Conservation (phyloP, 768 basidiomycete species). For the Cubamyces sp. region DNA sequence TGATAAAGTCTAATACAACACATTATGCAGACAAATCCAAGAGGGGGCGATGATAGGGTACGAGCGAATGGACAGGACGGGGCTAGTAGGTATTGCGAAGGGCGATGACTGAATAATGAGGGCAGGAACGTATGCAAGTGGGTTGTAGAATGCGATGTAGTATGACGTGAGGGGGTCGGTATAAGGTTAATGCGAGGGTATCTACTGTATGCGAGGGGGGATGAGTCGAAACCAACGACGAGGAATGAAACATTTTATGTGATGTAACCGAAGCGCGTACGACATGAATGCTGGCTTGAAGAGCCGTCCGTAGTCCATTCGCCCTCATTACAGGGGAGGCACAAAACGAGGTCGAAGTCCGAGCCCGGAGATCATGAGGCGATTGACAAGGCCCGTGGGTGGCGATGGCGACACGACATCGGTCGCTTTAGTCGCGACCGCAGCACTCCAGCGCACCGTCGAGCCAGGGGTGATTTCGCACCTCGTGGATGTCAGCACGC, state of each 20-base stretch:
- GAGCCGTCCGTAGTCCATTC: slow-evolving; percentile 4
- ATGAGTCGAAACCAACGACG: not conserved
- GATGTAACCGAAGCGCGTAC: slow-evolving; percentile 3
- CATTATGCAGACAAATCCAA: slow-evolving; percentile 16
- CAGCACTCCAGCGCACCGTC: slow-evolving; percentile 36
- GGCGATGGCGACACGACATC: not conserved
- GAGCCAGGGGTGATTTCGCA: slow-evolving; percentile 88
- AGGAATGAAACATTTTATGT: slow-evolving; percentile 14
- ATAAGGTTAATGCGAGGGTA: slow-evolving; percentile 21
- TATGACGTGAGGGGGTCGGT: slow-evolving; percentile 5
- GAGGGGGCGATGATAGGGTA: slow-evolving; percentile 1
- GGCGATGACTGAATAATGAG: not conserved
- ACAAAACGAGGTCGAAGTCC: not conserved
- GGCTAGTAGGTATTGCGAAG: not conserved
- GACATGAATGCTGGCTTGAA: slow-evolving; percentile 11
- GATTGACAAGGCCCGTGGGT: not conserved
- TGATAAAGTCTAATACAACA: slow-evolving; percentile 9
- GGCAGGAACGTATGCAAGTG: slow-evolving; percentile 15
- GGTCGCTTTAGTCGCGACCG: slow-evolving; percentile 19
- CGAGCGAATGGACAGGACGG: slow-evolving; percentile 8
- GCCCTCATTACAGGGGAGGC: not conserved
- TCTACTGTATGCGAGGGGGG: slow-evolving; percentile 10
- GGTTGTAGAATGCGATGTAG: slow-evolving; percentile 14
- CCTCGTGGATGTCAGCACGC: slow-evolving; percentile 80
- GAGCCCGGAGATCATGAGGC: not conserved